Evolutionary conservation across 2,329 filamentous ascomycete genomes (phyloP).

Genomic region (Amauroascus niger): DNA sequence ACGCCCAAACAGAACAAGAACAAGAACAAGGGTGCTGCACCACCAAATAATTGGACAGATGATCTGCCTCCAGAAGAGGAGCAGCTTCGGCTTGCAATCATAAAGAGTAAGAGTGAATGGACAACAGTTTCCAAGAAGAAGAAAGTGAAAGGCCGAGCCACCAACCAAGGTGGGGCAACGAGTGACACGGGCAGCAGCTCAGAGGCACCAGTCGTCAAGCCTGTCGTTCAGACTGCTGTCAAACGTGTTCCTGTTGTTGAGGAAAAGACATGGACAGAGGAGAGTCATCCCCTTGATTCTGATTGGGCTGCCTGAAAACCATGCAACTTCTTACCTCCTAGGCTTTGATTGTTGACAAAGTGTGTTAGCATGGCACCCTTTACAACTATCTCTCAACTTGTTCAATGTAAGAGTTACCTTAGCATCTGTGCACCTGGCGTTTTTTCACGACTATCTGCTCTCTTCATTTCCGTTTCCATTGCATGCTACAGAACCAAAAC

Average conservation of each 20-base stretch:
- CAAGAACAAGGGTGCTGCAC: constrained; percentile 5
- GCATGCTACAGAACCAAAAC: background rate
- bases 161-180: constrained; percentile 34
- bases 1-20: constrained; percentile 13
- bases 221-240: constrained; percentile 9
- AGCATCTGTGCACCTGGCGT: background rate
- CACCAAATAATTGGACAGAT: constrained; percentile 36
- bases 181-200: constrained; percentile 34
- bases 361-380: background rate
- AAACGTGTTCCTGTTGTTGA: constrained; percentile 25
- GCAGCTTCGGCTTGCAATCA: constrained; percentile 46
- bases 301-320: constrained; percentile 36
- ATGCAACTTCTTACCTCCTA: background rate
- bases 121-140: constrained; percentile 52
- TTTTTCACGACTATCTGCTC: background rate
- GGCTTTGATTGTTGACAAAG: background rate
- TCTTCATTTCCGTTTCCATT: background rate
- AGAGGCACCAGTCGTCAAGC: constrained; percentile 3
- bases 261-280: constrained; percentile 16
- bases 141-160: constrained; percentile 43
- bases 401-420: background rate
- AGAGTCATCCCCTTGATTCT: constrained; percentile 38
- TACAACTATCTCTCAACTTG: background rate
- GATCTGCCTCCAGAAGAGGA: constrained; percentile 52
- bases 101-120: constrained; percentile 46